A percentile compares a stretch with the other conserved stretches of the same genome.
Conservation (phyloP, 2,329 filamentous ascomycete species). For the Sodiomyces alkalinus region DNA sequence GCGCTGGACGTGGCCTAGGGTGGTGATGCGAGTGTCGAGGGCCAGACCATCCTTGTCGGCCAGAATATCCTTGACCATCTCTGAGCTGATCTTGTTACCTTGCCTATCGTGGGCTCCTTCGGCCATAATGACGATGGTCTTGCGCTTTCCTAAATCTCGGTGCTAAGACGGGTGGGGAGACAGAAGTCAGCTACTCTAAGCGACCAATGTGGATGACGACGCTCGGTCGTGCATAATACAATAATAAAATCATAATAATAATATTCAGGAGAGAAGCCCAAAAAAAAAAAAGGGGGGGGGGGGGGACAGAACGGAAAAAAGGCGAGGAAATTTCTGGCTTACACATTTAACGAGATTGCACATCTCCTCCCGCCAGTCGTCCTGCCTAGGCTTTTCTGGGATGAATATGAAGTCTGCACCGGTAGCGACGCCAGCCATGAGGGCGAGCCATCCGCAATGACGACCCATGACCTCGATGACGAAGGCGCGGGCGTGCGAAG, state of each 20-base stretch:
- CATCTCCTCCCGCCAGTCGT: constrained; percentile 87
- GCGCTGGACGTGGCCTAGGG: constrained; percentile 91
- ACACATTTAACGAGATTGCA: constrained; percentile 60
- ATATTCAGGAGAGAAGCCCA: too few relatives aligned
- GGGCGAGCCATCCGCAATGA: constrained; percentile 92
- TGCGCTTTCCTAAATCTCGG: constrained; percentile 76
- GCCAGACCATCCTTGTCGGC: constrained; percentile 59
- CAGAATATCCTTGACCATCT: constrained; percentile 78
- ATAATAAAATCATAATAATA: too few relatives aligned
- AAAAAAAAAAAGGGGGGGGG: too few relatives aligned
- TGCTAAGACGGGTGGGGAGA: constrained; percentile 44
- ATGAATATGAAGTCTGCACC: constrained; percentile 96
- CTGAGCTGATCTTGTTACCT: constrained; percentile 68
- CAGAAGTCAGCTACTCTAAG: neutral
- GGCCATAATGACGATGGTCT: constrained; percentile 95
- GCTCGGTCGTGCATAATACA: too few relatives aligned
- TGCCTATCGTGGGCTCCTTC: constrained; percentile 82
- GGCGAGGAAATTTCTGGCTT: constrained; percentile 11
- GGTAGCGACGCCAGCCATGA: constrained; percentile 90
- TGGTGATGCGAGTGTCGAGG: constrained; percentile 87
- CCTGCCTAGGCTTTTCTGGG: constrained; percentile 76
- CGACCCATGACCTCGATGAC: constrained; percentile 98
- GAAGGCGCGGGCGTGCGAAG: constrained; percentile 88
- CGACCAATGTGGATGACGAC: too few relatives aligned
- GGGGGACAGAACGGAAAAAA: neutral